Evolutionary conservation across 805 yeast species (phyloP), one percentile per base, ranked within the genome.

Genomic region (Schwanniomyces polymorphus): DNA sequence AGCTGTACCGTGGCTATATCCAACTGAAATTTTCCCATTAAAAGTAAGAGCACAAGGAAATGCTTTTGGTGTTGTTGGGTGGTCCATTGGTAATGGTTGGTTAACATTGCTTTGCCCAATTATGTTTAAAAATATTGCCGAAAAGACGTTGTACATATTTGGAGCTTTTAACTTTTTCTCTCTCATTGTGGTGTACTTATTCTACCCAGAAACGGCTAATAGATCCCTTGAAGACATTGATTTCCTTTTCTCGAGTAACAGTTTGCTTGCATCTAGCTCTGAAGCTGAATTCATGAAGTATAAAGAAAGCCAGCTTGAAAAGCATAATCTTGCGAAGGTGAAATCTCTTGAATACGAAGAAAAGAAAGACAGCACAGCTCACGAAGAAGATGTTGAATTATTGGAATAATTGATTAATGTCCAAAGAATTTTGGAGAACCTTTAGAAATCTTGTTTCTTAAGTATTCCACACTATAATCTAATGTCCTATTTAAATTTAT

Each of bases 1-100:
- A 55, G 64, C 64, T 12, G 53, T 62, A 53, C 67, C 87, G 38
- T 83, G 87, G 87, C 61, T 82, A 51, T 79, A 77, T 46, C 82
- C 81, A n/a, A 82, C 87, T 5, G 88, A 83, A 57, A 63, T 83
- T 31, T 68, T 78, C 43, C 79, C 87, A 1, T 68, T 80, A 59
- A 76, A 77, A 53, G 57, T 65, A 37, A 64, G 64, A 38, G 61
- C 68, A 10, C 78, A 74, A 51, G 54, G 47, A 59, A 14, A 55
- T 61, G 34, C 61, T 58, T 45, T 60, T 62, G 43, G 59, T 65
- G 50, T 57, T 61, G 54, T 51, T 67, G 8, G 60, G 72, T 45
- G 61, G 69, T 38, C 46, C 44, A 34, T 63, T 42, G 67, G 69
- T 31, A 63, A 62, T 45, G 70, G 69, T 38, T 64, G 70, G 70